Evolutionary conservation across 2,329 filamentous ascomycete species (phyloP).

Genomic region (Cercospora zeina): DNA sequence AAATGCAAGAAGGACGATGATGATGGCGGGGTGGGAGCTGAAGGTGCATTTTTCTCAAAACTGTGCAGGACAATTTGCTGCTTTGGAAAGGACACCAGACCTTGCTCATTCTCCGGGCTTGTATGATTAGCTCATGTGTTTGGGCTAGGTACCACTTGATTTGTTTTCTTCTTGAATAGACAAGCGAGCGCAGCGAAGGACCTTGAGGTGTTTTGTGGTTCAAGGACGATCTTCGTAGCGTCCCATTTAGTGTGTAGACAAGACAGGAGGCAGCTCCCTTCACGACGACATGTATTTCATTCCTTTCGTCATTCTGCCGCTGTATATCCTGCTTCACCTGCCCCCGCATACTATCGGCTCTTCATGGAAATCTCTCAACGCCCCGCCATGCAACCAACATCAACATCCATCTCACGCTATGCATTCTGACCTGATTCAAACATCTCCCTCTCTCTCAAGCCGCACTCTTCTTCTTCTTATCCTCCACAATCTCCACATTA

Average conservation of each 20-base stretch:
- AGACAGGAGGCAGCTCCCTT: slow-evolving; percentile 7
- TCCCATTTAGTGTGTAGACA: neutral
- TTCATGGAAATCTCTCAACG: neutral
- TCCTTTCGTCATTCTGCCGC: neutral
- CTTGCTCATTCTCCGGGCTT: neutral
- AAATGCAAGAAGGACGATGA: slow-evolving; percentile 43
- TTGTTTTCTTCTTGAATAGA: slow-evolving; percentile 5
- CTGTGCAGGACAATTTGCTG: neutral
- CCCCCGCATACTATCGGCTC: neutral
- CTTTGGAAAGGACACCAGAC: neutral
- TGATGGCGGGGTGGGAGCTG: neutral
- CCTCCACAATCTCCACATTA: slow-evolving; percentile 91
- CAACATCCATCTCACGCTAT: slow-evolving; percentile 2
- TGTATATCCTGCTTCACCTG: neutral
- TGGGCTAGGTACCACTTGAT: neutral
- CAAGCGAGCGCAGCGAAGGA: neutral
- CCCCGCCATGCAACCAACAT: neutral
- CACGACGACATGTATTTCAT: slow-evolving; percentile 1
- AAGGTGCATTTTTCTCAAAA: slow-evolving; percentile 15
- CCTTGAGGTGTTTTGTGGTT: neutral
- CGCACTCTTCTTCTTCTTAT: slow-evolving; percentile 81
- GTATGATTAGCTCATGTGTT: slow-evolving; percentile 1
- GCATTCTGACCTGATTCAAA: neutral
- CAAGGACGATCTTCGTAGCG: neutral
- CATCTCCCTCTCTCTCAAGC: neutral